phyloP scores from a whole-genome alignment of 306 rosid genomes.

The Acacia confusa region DNA sequence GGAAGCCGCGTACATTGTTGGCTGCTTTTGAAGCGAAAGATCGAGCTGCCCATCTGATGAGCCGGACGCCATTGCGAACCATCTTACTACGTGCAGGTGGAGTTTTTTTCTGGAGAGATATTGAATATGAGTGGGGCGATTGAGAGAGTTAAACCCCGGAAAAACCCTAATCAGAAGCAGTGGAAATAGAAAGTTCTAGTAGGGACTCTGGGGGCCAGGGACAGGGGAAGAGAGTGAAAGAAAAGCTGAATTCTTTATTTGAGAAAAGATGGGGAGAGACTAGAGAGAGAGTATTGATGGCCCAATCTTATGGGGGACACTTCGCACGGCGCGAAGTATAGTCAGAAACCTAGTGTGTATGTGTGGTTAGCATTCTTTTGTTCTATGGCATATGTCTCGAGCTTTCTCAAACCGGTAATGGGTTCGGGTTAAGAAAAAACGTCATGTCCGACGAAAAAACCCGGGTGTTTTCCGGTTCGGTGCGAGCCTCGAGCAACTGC shows the following conservation, averaged over 20 bases:
- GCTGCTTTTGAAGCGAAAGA: constrained; percentile 37
- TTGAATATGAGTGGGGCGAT: constrained; percentile 23
- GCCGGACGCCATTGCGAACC: constrained; percentile 70
- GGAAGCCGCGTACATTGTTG: constrained; percentile 30
- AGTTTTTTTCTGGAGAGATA: background rate
- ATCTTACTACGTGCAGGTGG: constrained; percentile 32
- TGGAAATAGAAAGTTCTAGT: constrained; percentile 48
- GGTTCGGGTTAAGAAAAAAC: too few species aligned
- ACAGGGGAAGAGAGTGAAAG: background rate
- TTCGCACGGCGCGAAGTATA: too few species aligned
- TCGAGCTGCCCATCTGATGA: constrained; percentile 55
- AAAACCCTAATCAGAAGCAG: constrained; percentile 52
- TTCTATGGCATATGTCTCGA: too few species aligned
- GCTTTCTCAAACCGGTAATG: too few species aligned
- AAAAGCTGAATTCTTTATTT: background rate
- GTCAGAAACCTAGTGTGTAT: too few species aligned
- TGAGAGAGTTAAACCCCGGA: constrained; percentile 50
- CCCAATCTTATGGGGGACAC: background rate
- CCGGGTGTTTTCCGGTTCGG: too few species aligned
- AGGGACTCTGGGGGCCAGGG: background rate
- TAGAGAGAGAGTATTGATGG: background rate
- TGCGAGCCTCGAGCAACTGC: too few species aligned
- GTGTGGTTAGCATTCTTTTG: too few species aligned
- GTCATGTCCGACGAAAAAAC: too few species aligned
- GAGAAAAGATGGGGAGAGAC: background rate